Conservation (phyloP, 2,329 filamentous ascomycete species). For the Cladosporium sp. region DNA sequence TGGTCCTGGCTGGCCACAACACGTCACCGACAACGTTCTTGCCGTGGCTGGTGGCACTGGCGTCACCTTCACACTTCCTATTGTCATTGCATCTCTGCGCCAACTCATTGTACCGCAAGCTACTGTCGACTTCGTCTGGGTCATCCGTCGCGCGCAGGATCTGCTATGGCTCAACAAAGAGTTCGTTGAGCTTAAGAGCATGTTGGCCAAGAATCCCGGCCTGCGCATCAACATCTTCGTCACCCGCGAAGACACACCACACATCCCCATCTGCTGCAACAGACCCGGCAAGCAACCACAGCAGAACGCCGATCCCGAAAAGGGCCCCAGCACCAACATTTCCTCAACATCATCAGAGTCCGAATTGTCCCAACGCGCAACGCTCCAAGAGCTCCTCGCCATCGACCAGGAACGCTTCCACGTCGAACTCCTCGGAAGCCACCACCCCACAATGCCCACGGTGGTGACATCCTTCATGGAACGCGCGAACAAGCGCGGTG, state of each 20-base stretch:
- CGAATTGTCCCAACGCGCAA: neutral
- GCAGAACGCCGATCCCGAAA: conserved; percentile 4
- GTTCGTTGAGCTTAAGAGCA: conserved; percentile 50
- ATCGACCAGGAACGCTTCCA: conserved; percentile 23
- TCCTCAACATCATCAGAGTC: neutral
- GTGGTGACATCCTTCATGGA: conserved; percentile 31
- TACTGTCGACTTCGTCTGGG: conserved; percentile 68
- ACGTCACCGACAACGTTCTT: conserved; percentile 26
- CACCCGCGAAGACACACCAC: conserved; percentile 50
- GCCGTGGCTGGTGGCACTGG: conserved; percentile 57
- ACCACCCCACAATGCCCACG: conserved; percentile 27
- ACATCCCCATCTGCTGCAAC: conserved; percentile 18
- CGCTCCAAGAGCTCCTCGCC: conserved; percentile 22
- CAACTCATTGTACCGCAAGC: conserved; percentile 17
- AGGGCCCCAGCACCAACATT: conserved; percentile 5
- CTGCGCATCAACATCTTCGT: conserved; percentile 60
- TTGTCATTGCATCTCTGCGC: conserved; percentile 49
- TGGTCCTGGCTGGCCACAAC: conserved; percentile 39
- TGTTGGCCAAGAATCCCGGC: conserved; percentile 28
- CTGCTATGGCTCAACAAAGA: conserved; percentile 61
- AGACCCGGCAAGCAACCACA: conserved; percentile 8
- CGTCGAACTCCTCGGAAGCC: conserved; percentile 28
- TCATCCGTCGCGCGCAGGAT: conserved; percentile 56
- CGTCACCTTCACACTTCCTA: conserved; percentile 57
- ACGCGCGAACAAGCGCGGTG: conserved; percentile 25